phyloP scores from a whole-genome alignment of 768 basidiomycete genomes.

The Tulasnella sp. region DNA sequence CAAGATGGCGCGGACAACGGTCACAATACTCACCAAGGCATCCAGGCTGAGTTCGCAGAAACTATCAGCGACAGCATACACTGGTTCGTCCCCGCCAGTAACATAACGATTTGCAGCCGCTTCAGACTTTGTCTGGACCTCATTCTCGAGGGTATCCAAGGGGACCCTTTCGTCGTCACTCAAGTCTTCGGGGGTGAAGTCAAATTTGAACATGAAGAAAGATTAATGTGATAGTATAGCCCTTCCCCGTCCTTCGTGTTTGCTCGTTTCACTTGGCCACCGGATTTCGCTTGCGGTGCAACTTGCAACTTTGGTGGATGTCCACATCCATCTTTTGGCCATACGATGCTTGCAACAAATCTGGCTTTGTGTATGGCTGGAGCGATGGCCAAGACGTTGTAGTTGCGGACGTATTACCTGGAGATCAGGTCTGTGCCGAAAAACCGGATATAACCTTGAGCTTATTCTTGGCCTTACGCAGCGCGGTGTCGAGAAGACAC shows the following conservation, averaged over 20 bases:
- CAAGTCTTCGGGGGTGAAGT: slow-evolving; percentile 48
- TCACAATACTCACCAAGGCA: slow-evolving; percentile 20
- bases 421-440: neutral
- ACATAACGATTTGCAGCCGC: no score
- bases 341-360: neutral
- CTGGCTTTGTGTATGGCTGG: slow-evolving; percentile 1
- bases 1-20: slow-evolving; percentile 17
- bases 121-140: no score
- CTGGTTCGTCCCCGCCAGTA: slow-evolving; percentile 24
- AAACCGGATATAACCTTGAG: neutral
- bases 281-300: neutral
- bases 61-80: slow-evolving; percentile 27
- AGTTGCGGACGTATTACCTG: neutral
- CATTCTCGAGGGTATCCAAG: neutral
- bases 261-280: no score
- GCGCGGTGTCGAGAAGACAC: neutral
- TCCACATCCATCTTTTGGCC: slow-evolving; percentile 1
- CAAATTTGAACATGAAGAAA: slow-evolving; percentile 53
- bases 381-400: neutral
- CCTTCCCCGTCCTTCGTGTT: neutral
- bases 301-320: slow-evolving; percentile 2
- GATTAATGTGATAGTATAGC: neutral
- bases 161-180: slow-evolving; percentile 25
- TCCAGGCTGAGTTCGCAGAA: slow-evolving; percentile 9
- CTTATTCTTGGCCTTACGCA: neutral